Conservation (phyloP, 495 filamentous ascomycete species). For the Xylaria grammica region DNA sequence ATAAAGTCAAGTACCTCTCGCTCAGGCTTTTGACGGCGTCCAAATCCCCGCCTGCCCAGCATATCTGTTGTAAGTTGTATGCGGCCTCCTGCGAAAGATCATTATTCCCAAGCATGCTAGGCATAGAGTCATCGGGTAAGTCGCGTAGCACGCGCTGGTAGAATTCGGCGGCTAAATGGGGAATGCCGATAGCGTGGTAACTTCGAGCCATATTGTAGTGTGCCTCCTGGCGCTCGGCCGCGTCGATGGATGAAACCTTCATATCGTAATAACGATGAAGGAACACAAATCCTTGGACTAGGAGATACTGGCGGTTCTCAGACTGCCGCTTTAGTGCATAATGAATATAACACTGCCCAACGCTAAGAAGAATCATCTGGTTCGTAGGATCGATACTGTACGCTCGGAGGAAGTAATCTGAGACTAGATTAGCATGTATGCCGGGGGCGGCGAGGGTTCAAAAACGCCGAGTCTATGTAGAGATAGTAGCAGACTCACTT, state of each 20-base stretch:
- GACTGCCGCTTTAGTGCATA: slow-evolving; percentile 85
- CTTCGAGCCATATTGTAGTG: slow-evolving; percentile 86
- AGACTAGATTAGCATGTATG: slow-evolving; percentile 18
- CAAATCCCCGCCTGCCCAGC: slow-evolving; percentile 66
- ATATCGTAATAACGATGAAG: slow-evolving; percentile 75
- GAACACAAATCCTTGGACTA: slow-evolving; percentile 84
- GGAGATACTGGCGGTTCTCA: slow-evolving; percentile 84
- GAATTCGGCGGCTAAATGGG: slow-evolving; percentile 75
- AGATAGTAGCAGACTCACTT: slow-evolving; percentile 49
- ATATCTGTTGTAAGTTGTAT: slow-evolving; percentile 69
- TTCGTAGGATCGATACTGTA: slow-evolving; percentile 79
- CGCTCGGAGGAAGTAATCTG: slow-evolving; percentile 87
- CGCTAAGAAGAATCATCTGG: slow-evolving; percentile 72
- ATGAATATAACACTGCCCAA: slow-evolving; percentile 79
- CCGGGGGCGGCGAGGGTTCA: not conserved
- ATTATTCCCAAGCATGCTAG: slow-evolving; percentile 47
- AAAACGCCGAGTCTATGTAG: not conserved
- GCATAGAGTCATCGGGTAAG: slow-evolving; percentile 28
- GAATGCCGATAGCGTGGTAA: slow-evolving; percentile 80
- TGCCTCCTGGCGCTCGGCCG: slow-evolving; percentile 73
- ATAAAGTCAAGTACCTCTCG: slow-evolving; percentile 55
- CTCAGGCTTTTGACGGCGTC: slow-evolving; percentile 61
- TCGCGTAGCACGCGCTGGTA: slow-evolving; percentile 58
- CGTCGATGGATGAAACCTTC: slow-evolving; percentile 39
- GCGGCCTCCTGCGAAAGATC: slow-evolving; percentile 74